Evolutionary conservation across 2,329 filamentous ascomycete genomes (phyloP).

Genomic region (Aureobasidium namibiae): DNA sequence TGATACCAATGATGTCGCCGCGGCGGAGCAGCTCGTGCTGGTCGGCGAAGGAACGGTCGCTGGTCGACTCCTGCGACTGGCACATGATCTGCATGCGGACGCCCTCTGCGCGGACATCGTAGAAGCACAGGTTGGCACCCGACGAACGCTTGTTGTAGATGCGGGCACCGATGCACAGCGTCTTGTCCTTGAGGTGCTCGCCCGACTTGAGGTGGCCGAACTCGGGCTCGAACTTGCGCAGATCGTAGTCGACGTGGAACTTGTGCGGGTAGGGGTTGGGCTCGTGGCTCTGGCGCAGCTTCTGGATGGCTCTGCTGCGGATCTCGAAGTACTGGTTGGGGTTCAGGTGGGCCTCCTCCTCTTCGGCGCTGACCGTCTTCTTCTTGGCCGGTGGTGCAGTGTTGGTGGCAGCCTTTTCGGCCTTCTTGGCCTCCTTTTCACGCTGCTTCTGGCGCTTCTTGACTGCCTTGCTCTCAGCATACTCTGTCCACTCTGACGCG

Average conservation of each 20-base stretch:
- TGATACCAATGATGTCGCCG: constrained; percentile 86
- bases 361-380: constrained; percentile 53
- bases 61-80: constrained; percentile 69
- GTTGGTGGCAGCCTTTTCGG: constrained; percentile 67
- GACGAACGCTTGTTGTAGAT: constrained; percentile 82
- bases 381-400: constrained; percentile 48
- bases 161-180: constrained; percentile 70
- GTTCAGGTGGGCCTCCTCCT: constrained; percentile 64
- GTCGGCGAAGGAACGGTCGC: constrained; percentile 65
- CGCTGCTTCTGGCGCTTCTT: constrained; percentile 95
- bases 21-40: constrained; percentile 85
- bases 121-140: constrained; percentile 83
- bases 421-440: constrained; percentile 80
- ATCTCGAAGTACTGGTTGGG: constrained; percentile 95
- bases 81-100: constrained; percentile 85
- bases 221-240: constrained; percentile 69
- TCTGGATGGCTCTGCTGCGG: constrained; percentile 72
- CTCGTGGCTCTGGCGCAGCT: constrained; percentile 61
- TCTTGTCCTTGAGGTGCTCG: constrained; percentile 67
- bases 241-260: constrained; percentile 79
- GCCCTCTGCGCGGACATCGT: constrained; percentile 71
- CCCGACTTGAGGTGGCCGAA: constrained; percentile 80
- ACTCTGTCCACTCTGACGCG: not conserved
- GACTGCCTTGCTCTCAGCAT: constrained; percentile 37
- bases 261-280: constrained; percentile 90